phyloP scores from a whole-genome alignment of 345 rosid genomes.

The Citrus sinensis region DNA sequence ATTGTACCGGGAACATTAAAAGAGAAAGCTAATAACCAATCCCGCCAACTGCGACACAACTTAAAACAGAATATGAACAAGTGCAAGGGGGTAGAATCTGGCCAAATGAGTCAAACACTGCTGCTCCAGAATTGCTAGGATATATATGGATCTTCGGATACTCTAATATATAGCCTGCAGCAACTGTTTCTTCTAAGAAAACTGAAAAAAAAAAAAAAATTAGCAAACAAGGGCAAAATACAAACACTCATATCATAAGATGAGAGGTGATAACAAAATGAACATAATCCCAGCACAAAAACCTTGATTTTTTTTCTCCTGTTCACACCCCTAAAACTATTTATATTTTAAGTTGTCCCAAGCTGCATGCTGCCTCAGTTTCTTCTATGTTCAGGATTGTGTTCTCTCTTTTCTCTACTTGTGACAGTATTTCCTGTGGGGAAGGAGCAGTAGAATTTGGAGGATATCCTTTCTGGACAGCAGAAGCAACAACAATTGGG shows the following conservation, averaged over 20 bases:
- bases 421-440: background rate
- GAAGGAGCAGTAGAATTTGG: constrained; percentile 17
- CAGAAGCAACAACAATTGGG: background rate
- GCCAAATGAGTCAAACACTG: background rate
- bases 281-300: constrained; percentile 27
- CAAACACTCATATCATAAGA: constrained; percentile 27
- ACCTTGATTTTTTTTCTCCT: constrained; percentile 10
- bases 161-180: constrained; percentile 32
- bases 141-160: constrained; percentile 21
- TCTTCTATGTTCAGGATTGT: constrained; percentile 27
- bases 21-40: background rate
- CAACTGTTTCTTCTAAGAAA: constrained; percentile 27
- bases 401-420: constrained; percentile 32
- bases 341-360: constrained; percentile 63
- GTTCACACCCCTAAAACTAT: constrained; percentile 5
- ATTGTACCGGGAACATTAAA: too few species aligned
- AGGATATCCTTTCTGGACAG: constrained; percentile 15
- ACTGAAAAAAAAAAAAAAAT: background rate
- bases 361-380: constrained; percentile 34
- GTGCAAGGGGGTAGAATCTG: background rate
- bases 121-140: constrained; percentile 10
- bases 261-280: constrained; percentile 24
- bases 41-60: background rate
- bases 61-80: constrained; percentile 5
- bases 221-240: constrained; percentile 5